Evolutionary conservation across 768 basidiomycete genomes (phyloP).

Genomic region (Tulasnella sp.): DNA sequence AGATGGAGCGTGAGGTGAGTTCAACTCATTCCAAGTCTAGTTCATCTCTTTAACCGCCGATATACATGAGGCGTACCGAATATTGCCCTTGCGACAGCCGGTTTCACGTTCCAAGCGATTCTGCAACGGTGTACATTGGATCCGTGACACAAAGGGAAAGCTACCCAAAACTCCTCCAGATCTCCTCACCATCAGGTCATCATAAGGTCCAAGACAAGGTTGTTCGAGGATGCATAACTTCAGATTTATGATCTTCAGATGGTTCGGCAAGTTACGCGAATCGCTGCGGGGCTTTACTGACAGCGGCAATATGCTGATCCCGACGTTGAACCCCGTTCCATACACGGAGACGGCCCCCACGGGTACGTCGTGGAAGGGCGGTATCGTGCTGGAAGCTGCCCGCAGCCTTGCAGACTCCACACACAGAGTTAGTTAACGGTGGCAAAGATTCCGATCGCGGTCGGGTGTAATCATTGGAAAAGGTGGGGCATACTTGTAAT

Average conservation of each 20-base stretch:
- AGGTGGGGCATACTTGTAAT: not conserved
- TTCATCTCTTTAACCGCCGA: not conserved
- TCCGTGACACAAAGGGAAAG: constrained; percentile 1
- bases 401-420: not conserved
- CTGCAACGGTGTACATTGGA: not conserved
- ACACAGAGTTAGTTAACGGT: not conserved
- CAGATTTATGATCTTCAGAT: not conserved
- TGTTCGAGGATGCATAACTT: not conserved
- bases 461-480: not conserved
- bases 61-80: not conserved
- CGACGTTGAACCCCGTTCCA: not conserved
- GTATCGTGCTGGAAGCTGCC: not conserved
- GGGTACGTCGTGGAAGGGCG: not conserved
- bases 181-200: not conserved
- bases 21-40: not conserved
- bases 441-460: not conserved
- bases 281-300: not conserved
- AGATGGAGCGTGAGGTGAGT: not conserved
- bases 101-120: not conserved
- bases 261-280: not conserved
- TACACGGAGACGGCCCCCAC: not conserved
- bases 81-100: not conserved
- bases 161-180: not conserved
- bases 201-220: not conserved
- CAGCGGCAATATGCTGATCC: not conserved